phyloP scores from a whole-genome alignment of 306 rosid genomes.

The Quercus alba region DNA sequence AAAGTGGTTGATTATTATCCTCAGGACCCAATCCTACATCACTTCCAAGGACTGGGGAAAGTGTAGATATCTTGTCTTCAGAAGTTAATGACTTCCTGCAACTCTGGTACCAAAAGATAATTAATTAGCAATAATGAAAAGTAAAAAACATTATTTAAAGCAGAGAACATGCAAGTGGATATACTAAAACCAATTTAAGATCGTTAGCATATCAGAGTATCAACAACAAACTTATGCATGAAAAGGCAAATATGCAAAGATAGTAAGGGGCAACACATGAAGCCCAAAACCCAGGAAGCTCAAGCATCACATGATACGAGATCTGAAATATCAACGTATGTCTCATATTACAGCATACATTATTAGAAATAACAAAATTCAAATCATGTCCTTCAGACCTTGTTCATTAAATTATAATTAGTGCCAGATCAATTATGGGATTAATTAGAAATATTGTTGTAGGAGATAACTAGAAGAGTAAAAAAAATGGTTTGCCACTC shows the following conservation, averaged over 20 bases:
- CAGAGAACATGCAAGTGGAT: neutral
- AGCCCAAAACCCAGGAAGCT: neutral
- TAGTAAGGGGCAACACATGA: neutral
- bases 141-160: neutral
- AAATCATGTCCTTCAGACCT: neutral
- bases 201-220: slow-evolving; percentile 5
- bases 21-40: slow-evolving; percentile 60
- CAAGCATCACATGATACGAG: slow-evolving; percentile 13
- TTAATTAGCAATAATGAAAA: slow-evolving; percentile 5
- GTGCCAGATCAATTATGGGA: neutral
- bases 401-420: neutral
- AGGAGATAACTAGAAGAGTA: neutral
- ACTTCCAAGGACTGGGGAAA: slow-evolving; percentile 31
- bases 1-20: slow-evolving; percentile 44
- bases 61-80: slow-evolving; percentile 45
- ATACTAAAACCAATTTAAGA: slow-evolving; percentile 5
- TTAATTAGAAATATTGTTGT: neutral
- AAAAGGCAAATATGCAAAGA: neutral
- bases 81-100: slow-evolving; percentile 33
- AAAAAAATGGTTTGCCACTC: neutral
- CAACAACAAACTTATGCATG: neutral
- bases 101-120: slow-evolving; percentile 47
- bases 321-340: slow-evolving; percentile 5
- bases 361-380: neutral
- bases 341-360: neutral